phyloP scores from a whole-genome alignment of 805 yeast species.

The Zygoascus ofunaensis region DNA sequence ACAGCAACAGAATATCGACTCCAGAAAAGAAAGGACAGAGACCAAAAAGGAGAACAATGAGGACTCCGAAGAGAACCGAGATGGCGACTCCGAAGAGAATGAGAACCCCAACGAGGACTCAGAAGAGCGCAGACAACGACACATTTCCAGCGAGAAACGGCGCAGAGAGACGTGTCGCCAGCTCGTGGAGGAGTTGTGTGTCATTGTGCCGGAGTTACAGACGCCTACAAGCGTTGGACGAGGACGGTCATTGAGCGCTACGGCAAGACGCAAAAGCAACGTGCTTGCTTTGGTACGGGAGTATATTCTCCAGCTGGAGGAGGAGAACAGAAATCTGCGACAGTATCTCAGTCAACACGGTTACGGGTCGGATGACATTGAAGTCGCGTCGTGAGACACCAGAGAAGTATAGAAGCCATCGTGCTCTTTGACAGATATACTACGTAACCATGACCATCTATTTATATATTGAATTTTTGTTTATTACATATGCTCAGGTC shows the following conservation, averaged over 20 bases:
- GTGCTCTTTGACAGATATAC: no score
- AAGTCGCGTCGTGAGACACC: no score
- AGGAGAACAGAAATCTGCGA: constrained; percentile 23
- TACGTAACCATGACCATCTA: no score
- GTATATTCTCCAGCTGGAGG: constrained; percentile 18
- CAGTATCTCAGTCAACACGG: constrained; percentile 14
- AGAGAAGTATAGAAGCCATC: no score
- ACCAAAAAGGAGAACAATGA: not conserved
- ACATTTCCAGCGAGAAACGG: constrained; percentile 32
- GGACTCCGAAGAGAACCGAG: not conserved
- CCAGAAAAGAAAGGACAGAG: constrained; percentile 29
- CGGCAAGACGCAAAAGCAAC: constrained; percentile 21
- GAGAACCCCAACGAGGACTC: constrained; percentile 20
- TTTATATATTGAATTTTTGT: no score
- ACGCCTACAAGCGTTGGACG: constrained; percentile 7
- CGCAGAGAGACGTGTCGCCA: constrained; percentile 33
- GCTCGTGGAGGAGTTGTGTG: constrained; percentile 30
- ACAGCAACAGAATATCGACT: constrained; percentile 21
- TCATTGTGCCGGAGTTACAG: constrained; percentile 27
- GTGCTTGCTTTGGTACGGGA: constrained; percentile 22
- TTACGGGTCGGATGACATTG: no score
- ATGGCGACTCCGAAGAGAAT: constrained; percentile 1
- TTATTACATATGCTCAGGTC: no score
- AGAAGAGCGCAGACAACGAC: constrained; percentile 32
- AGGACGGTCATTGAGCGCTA: constrained; percentile 4